Evolutionary conservation across 495 filamentous ascomycete species (phyloP).

Genomic region (Jackrogersella multiformis): DNA sequence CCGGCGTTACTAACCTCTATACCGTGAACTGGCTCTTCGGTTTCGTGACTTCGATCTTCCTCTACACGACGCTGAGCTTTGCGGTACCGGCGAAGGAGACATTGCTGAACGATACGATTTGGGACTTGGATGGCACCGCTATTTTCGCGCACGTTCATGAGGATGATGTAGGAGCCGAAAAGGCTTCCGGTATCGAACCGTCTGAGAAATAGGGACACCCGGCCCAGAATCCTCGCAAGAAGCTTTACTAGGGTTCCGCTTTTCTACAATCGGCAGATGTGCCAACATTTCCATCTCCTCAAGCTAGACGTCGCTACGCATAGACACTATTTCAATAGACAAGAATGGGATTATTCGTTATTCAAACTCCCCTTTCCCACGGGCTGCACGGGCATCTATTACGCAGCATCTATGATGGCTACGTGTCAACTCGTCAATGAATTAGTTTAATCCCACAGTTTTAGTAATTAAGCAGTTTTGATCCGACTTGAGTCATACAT

Average conservation of each 20-base stretch:
- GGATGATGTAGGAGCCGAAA: slow-evolving; percentile 27
- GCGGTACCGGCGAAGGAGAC: slow-evolving; percentile 48
- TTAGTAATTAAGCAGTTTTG: too few relatives aligned
- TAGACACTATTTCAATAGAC: neutral
- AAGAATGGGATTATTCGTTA: too few relatives aligned
- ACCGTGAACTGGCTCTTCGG: slow-evolving; percentile 63
- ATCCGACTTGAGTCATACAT: too few relatives aligned
- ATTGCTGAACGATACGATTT: slow-evolving; percentile 46
- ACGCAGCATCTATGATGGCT: neutral
- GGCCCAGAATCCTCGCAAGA: slow-evolving; percentile 1
- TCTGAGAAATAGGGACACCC: neutral
- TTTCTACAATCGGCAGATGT: too few relatives aligned
- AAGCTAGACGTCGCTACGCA: neutral
- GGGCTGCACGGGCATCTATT: neutral
- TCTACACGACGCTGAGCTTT: slow-evolving; percentile 49
- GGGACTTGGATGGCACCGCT: slow-evolving; percentile 38
- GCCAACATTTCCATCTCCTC: too few relatives aligned
- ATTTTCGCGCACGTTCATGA: slow-evolving; percentile 31
- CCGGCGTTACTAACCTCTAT: slow-evolving; percentile 53
- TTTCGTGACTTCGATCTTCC: slow-evolving; percentile 53
- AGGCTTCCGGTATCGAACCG: neutral
- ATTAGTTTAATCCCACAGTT: too few relatives aligned
- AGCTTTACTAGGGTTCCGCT: too few relatives aligned
- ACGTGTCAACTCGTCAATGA: neutral
- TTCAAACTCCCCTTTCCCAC: too few relatives aligned